These are phyloP conservation scores for Pichia membranifaciens DNA, from an alignment of 805 yeast species.

Conservation along the genomic window DNA sequence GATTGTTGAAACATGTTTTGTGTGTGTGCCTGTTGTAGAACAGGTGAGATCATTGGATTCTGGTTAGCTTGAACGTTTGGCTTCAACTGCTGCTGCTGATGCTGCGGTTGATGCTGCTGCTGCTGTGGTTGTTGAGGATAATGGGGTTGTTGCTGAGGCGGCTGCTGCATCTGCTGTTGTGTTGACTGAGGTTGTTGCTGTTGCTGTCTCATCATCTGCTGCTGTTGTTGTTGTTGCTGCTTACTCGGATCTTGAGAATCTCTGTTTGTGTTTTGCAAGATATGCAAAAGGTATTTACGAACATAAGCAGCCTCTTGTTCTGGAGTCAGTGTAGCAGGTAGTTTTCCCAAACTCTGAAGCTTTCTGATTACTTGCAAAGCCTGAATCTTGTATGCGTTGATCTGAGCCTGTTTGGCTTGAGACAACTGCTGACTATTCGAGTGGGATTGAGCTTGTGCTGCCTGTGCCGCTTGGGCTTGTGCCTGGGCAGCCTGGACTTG, in stretches of 20 bases:
- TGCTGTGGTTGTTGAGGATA: conserved; percentile 18
- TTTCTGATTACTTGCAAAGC: conserved; percentile 32
- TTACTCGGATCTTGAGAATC: conserved; percentile 13
- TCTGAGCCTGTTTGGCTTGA: conserved; percentile 12
- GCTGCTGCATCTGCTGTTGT: conserved; percentile 11
- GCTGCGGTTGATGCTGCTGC: background rate
- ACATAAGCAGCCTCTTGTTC: conserved; percentile 33
- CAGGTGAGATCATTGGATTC: background rate
- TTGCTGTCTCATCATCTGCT: conserved; percentile 6
- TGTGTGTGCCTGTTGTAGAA: background rate
- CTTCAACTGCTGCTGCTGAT: background rate
- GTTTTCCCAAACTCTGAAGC: conserved; percentile 30
- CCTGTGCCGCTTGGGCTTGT: conserved; percentile 4
- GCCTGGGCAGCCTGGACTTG: conserved; percentile 6
- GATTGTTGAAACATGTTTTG: background rate
- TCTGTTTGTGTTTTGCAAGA: conserved; percentile 21
- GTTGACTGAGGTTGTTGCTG: conserved; percentile 15
- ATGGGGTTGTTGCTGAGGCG: background rate
- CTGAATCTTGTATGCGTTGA: conserved; percentile 30
- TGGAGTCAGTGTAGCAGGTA: conserved; percentile 28
- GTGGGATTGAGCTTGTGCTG: background rate
- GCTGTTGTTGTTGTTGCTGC: conserved; percentile 18
- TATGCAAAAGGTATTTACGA: conserved; percentile 29
- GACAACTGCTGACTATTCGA: conserved; percentile 2
- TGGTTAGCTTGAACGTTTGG: background rate